Evolutionary conservation across 2,329 filamentous ascomycete species (phyloP).

Genomic region (Exophiala sp.): DNA sequence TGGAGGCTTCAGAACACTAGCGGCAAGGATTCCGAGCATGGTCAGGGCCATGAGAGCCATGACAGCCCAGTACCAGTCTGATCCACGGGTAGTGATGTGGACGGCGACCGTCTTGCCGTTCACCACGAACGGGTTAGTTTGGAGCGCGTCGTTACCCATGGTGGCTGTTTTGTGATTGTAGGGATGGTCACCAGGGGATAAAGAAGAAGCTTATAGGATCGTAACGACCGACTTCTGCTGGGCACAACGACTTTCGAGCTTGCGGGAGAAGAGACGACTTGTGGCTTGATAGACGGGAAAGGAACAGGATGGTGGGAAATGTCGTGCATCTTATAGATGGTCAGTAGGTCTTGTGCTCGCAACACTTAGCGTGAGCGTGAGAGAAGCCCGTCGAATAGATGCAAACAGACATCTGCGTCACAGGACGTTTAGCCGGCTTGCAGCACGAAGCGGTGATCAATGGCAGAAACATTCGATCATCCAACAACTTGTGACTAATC

Average conservation of each 20-base stretch:
- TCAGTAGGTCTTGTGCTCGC: background rate
- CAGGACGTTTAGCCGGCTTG: background rate
- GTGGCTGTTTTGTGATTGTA: background rate
- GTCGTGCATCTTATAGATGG: background rate
- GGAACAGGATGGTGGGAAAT: background rate
- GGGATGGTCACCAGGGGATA: background rate
- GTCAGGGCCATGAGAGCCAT: slow-evolving; percentile 14
- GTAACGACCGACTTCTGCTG: background rate
- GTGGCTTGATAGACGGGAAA: background rate
- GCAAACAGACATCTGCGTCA: background rate
- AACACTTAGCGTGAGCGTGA: background rate
- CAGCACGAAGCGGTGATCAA: background rate
- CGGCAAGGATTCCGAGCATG: slow-evolving; percentile 6
- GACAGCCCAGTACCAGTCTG: slow-evolving; percentile 15
- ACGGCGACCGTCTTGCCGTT: slow-evolving; percentile 15
- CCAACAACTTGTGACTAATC: background rate
- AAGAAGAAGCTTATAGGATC: background rate
- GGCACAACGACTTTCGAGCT: background rate
- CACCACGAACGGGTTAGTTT: slow-evolving; percentile 4
- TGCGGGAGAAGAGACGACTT: background rate
- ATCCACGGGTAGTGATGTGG: slow-evolving; percentile 18
- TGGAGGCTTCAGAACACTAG: slow-evolving; percentile 10
- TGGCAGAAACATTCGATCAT: background rate
- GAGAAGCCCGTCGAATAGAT: background rate
- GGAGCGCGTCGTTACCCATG: slow-evolving; percentile 1